A percentile compares a stretch with the other conserved stretches of the same genome.
These are phyloP conservation scores for Olyra latifolia DNA, from an alignment of 176 grass and related monocot species.

Conservation along the genomic window DNA sequence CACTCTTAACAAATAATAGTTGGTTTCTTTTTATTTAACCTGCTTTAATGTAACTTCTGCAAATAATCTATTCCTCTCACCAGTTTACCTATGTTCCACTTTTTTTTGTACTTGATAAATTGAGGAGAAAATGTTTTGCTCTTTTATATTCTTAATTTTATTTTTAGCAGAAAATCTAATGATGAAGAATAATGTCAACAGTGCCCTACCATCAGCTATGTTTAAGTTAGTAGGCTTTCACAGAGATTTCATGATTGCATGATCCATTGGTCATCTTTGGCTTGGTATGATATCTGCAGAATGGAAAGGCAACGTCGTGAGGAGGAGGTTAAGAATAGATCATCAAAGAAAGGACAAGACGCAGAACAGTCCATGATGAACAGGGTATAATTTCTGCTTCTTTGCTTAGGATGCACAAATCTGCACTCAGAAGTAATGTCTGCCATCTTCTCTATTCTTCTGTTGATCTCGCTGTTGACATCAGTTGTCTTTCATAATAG, in stretches of 20 bases:
- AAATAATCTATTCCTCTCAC: neutral
- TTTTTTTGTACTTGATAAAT: slow-evolving; percentile 16
- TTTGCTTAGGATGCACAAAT: slow-evolving; percentile 29
- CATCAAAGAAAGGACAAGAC: slow-evolving; percentile 85
- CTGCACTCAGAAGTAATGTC: slow-evolving; percentile 5
- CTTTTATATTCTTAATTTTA: neutral
- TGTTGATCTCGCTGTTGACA: slow-evolving; percentile 24
- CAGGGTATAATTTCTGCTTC: slow-evolving; percentile 47
- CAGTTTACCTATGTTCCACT: neutral
- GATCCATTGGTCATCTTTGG: slow-evolving; percentile 20
- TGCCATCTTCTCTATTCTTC: neutral
- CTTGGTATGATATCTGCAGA: slow-evolving; percentile 44
- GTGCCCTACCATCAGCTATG: slow-evolving; percentile 1
- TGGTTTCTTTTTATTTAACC: slow-evolving; percentile 15
- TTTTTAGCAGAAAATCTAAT: slow-evolving; percentile 14
- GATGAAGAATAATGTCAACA: neutral
- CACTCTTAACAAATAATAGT: slow-evolving; percentile 12
- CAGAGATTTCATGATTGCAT: neutral
- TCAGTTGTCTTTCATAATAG: slow-evolving; percentile 45
- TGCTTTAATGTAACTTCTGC: neutral
- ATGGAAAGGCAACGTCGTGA: slow-evolving; percentile 89
- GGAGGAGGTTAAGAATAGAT: slow-evolving; percentile 76
- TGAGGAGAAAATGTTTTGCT: neutral
- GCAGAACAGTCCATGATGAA: slow-evolving; percentile 65
- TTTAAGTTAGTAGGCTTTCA: slow-evolving; percentile 1